Evolutionary conservation across 768 basidiomycete genomes (phyloP), one percentile per base, ranked within the genome.

Genomic region (Lepiota brunneoincarnata): DNA sequence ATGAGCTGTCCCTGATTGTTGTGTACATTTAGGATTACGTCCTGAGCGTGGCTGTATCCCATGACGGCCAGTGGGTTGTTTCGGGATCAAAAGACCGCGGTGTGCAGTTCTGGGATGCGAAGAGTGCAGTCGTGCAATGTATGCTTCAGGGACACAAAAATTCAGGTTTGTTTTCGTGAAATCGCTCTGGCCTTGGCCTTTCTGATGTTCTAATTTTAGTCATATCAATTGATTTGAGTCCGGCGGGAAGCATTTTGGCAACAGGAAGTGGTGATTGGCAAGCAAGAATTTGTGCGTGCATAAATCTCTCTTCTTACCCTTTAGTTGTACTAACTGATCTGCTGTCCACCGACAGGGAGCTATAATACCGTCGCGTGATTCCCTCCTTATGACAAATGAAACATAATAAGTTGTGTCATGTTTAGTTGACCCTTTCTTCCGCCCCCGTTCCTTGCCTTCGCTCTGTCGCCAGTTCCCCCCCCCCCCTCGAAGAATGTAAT

Each of bases 21-120:
- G 15, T 20, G 14, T 74, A 77, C 45, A 79, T 81, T 54, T 79
- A 93, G 71, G 71, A 75, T 58, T 75, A 74, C 57, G 75, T 76
- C 34, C 54, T 76, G 50, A 70, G 69, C 31, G 75, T 75, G 15
- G 72, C 63, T 18, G 86, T 91, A 41, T 87, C 88, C 28, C 85
- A 87, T 48, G 91, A 93, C 64, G 89, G 88, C 4, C 81, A 86
- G 51, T 69, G 88, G 85, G 84, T 92, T 63, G 89, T 90, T 21
- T 88, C 86, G n/a, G 89, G 91, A 18, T 67, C 64, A 18, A 91
- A 91, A 66, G 90, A 93, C 68, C 83, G 91, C 26, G 85, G 86
- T 3, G 88, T 92, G 51, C 86, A 89, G 64, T 88, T 88, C 63
- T 85, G 84, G 80, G 84, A 89, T 63, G 75, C 83, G 39, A 75